Percentiles rank a stretch among this genome's conserved stretches.
Conservation (phyloP, 805 yeast genomes). For the Candida silvatica region DNA sequence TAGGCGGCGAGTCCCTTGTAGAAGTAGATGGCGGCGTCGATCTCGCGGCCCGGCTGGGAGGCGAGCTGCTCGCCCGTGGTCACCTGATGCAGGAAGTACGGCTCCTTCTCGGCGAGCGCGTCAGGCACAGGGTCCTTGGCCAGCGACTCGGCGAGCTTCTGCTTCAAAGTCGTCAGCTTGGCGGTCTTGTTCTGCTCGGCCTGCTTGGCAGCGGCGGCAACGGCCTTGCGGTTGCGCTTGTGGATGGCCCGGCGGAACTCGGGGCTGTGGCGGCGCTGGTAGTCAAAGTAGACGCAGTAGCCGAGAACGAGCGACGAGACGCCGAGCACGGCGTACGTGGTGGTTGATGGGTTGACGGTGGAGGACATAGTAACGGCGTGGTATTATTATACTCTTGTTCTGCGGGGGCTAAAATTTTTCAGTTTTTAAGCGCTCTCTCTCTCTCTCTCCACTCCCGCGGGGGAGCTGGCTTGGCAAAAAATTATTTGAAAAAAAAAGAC, state of each 20-base stretch:
- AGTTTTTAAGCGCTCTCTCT: too few species aligned
- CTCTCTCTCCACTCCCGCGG: too few species aligned
- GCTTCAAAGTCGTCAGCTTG: constrained; percentile 51
- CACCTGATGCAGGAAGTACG: constrained; percentile 74
- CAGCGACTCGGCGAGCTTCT: constrained; percentile 56
- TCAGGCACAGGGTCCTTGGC: constrained; percentile 69
- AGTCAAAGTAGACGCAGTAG: constrained; percentile 86
- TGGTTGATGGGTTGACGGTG: background rate
- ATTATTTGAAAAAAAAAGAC: too few species aligned
- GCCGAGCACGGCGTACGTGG: constrained; percentile 13
- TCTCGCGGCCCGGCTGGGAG: constrained; percentile 53
- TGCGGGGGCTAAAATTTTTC: too few species aligned
- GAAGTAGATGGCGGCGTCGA: constrained; percentile 82
- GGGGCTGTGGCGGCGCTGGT: constrained; percentile 74
- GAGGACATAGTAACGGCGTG: too few species aligned
- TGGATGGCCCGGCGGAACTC: constrained; percentile 75
- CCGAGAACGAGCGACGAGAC: constrained; percentile 47
- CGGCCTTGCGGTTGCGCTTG: constrained; percentile 53
- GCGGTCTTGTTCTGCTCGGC: constrained; percentile 52
- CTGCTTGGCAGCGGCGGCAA: constrained; percentile 43
- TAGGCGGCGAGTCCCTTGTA: constrained; percentile 90
- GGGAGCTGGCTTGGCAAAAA: too few species aligned
- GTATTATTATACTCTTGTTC: too few species aligned
- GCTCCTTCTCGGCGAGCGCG: constrained; percentile 60
- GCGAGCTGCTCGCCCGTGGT: constrained; percentile 79